Percentiles rank a stretch among this genome's conserved stretches.
phyloP scores from a whole-genome alignment of 2,329 filamentous ascomycete species.

The Colletotrichum tofieldiae region DNA sequence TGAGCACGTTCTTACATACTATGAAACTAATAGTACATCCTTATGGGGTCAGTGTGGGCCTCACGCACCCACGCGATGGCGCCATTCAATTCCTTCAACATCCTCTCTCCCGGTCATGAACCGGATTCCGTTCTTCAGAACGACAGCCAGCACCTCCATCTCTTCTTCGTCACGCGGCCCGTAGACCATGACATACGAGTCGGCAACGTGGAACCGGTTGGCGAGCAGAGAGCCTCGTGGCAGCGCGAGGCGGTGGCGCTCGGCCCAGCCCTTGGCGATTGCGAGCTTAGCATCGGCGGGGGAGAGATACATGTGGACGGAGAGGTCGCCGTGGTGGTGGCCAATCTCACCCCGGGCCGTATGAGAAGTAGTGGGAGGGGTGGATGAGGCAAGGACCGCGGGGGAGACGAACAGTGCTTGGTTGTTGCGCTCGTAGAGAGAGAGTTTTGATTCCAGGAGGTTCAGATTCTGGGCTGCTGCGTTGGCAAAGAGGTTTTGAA shows the following conservation, averaged over 20 bases:
- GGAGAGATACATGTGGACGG: conserved; percentile 56
- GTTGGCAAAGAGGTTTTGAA: conserved; percentile 37
- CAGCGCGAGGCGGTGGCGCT: conserved; percentile 54
- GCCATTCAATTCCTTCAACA: conserved; percentile 26
- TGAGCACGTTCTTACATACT: not conserved
- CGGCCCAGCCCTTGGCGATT: conserved; percentile 57
- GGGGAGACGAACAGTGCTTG: conserved; percentile 49
- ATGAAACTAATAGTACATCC: not conserved
- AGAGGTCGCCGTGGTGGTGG: conserved; percentile 58
- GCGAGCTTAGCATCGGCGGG: conserved; percentile 55
- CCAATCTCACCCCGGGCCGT: conserved; percentile 51
- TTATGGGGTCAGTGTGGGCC: not conserved
- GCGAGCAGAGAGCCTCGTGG: conserved; percentile 43
- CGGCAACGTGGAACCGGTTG: conserved; percentile 33
- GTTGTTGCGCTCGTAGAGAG: conserved; percentile 52
- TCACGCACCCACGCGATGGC: conserved; percentile 4
- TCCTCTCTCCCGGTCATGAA: conserved; percentile 39
- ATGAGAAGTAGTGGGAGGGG: not conserved
- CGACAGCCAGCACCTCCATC: conserved; percentile 45
- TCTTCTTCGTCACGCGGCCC: conserved; percentile 57
- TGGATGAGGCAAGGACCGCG: not conserved
- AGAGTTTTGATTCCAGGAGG: conserved; percentile 48
- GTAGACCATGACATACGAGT: conserved; percentile 58
- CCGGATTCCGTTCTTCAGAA: conserved; percentile 12
- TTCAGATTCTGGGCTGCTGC: conserved; percentile 48